A percentile compares a stretch with the other conserved stretches of the same genome.
These are phyloP conservation scores for Sporothrix dimorphospora DNA, from an alignment of 2,329 filamentous ascomycete genomes.

Conservation along the genomic window DNA sequence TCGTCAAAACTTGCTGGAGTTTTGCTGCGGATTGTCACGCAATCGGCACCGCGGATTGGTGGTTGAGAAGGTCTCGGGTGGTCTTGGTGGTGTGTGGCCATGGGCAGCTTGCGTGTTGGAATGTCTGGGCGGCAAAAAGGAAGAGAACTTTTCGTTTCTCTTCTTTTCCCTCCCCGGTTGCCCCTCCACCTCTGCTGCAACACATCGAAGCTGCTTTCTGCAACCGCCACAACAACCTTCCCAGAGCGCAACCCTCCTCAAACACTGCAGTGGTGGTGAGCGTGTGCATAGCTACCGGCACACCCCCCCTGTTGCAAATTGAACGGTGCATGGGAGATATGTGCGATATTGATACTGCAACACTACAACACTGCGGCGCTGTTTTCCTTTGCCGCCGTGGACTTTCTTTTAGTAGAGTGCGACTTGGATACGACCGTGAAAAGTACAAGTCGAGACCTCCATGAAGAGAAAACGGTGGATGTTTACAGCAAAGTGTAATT, in stretches of 20 bases:
- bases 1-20: not conserved
- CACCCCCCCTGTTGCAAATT: not conserved
- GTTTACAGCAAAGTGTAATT: not conserved
- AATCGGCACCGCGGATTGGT: not conserved
- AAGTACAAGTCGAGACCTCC: not conserved
- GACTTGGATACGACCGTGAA: not conserved
- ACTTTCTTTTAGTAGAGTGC: not conserved
- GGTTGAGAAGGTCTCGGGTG: not conserved
- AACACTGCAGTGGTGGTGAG: not conserved
- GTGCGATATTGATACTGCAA: no score
- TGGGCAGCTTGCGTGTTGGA: conserved; percentile 1
- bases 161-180: not conserved
- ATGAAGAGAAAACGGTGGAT: not conserved
- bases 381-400: not conserved
- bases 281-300: conserved; percentile 5
- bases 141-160: not conserved
- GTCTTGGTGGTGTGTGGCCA: not conserved
- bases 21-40: conserved; percentile 5
- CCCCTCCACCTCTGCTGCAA: not conserved
- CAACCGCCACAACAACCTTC: conserved; percentile 2
- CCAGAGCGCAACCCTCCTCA: not conserved
- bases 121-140: conserved; percentile 4
- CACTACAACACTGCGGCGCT: not conserved
- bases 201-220: not conserved
- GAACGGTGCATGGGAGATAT: not conserved